These are phyloP conservation scores for Lipomyces japonicus DNA, from an alignment of 805 yeast species.

Conservation along the genomic window DNA sequence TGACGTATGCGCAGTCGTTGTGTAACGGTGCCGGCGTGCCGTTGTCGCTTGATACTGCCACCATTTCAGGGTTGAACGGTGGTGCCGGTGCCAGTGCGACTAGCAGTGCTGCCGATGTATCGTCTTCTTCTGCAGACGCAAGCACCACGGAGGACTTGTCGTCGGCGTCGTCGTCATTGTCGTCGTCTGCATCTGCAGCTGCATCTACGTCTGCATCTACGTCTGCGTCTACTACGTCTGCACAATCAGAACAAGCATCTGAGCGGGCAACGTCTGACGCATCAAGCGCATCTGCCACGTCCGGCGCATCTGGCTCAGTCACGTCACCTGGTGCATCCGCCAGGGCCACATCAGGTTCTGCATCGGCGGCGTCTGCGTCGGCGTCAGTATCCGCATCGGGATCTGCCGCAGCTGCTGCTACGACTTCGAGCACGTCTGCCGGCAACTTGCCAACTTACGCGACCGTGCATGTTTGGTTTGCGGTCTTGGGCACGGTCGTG, in stretches of 20 bases:
- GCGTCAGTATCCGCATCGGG: constrained; percentile 8
- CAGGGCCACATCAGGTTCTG: neutral
- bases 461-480: neutral
- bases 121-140: constrained; percentile 2
- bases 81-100: constrained; percentile 5
- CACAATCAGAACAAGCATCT: constrained; percentile 3
- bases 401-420: constrained; percentile 2
- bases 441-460: constrained; percentile 1
- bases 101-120: constrained; percentile 1
- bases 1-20: constrained; percentile 21
- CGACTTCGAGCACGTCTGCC: neutral
- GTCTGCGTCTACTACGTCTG: constrained; percentile 6
- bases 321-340: neutral
- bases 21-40: constrained; percentile 26
- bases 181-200: neutral
- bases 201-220: constrained; percentile 4
- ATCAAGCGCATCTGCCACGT: neutral
- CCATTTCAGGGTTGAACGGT: constrained; percentile 13
- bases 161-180: constrained; percentile 4
- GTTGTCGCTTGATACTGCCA: constrained; percentile 19
- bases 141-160: neutral
- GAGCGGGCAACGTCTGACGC: constrained; percentile 3
- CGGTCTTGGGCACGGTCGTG: constrained; percentile 10
- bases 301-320: neutral
- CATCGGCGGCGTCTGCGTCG: constrained; percentile 5